phyloP scores from a whole-genome alignment of 2,329 filamentous ascomycete genomes.

The Hypoxylon sp. region DNA sequence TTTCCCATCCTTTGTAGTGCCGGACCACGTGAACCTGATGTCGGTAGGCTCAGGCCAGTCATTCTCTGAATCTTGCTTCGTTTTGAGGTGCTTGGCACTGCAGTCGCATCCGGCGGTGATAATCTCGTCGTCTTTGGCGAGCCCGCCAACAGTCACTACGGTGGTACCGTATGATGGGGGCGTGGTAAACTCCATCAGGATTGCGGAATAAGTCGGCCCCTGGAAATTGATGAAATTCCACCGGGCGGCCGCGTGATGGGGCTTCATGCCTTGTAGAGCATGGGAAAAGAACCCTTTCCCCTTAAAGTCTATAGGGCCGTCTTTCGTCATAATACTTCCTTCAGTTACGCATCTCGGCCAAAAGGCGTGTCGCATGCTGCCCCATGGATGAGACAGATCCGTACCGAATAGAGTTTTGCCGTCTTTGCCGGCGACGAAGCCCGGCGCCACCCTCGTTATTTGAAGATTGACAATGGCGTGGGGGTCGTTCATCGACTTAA shows the following conservation, averaged over 20 bases:
- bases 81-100: constrained; percentile 75
- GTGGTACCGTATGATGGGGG: constrained; percentile 93
- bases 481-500: constrained; percentile 90
- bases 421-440: constrained; percentile 86
- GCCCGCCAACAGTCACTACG: constrained; percentile 82
- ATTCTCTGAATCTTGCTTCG: constrained; percentile 79
- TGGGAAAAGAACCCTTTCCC: constrained; percentile 85
- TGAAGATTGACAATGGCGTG: constrained; percentile 87
- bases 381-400: constrained; percentile 88
- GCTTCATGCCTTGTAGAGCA: constrained; percentile 98
- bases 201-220: constrained; percentile 83
- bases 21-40: constrained; percentile 82
- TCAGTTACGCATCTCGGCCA: constrained; percentile 89
- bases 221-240: constrained; percentile 98
- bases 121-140: constrained; percentile 85
- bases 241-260: constrained; percentile 89
- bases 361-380: constrained; percentile 90
- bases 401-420: constrained; percentile 89
- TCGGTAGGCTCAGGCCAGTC: constrained; percentile 89
- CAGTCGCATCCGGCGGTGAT: constrained; percentile 77
- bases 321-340: constrained; percentile 85
- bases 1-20: constrained; percentile 81
- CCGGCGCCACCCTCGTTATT: constrained; percentile 79
- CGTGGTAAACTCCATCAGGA: constrained; percentile 97
- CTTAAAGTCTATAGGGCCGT: constrained; percentile 84